Evolutionary conservation across 306 rosid species (phyloP), one percentile per base, ranked within the genome.

Genomic region (Quercus parvula): DNA sequence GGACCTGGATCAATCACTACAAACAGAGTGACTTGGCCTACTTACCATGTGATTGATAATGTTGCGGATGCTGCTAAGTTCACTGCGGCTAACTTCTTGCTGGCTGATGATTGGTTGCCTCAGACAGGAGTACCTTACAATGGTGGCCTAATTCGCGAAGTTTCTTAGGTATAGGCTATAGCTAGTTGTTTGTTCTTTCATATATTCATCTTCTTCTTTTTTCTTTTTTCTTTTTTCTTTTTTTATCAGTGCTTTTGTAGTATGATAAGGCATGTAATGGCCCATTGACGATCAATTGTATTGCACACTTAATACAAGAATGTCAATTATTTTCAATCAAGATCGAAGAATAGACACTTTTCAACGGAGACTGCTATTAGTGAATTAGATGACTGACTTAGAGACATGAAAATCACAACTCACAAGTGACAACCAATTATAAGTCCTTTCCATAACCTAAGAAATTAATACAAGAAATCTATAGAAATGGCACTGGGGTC

Each of bases 41-140:
- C 97, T 10, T 94, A 80, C 76, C 97, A 84, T 54, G 80, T 91
- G 73, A 90, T 94, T n/a, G 85, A 85, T 64, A 79, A 87, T 7
- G 86, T 88, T 7, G 46, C 1, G 0, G 97, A 90, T 31, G 97
- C 91, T 0, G 88, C 92, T 31, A 94, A 86, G 41, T 94, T 92
- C 70, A 94, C 99, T 0, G 92, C 85, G 46, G 57, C 89, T 0
- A 87, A 51, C 71, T 94, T 91, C 86, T 82, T 94, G 77, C 84
- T 90, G 41, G 97, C 89, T 0, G 95, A 92, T 81, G 76, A 88
- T 30, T 92, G 97, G 97, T 69, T 94, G 83, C 95, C 94, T 10
- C 85, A 78, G 70, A 88, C 97, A 0, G 97, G 99, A 25, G 97
- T 94, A 41, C 84, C 92, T 5, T 92, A 86, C 20, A 15, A 64